These are phyloP conservation scores for Aspergillus latus DNA, from an alignment of 2,329 filamentous ascomycete species.

Conservation along the genomic window DNA sequence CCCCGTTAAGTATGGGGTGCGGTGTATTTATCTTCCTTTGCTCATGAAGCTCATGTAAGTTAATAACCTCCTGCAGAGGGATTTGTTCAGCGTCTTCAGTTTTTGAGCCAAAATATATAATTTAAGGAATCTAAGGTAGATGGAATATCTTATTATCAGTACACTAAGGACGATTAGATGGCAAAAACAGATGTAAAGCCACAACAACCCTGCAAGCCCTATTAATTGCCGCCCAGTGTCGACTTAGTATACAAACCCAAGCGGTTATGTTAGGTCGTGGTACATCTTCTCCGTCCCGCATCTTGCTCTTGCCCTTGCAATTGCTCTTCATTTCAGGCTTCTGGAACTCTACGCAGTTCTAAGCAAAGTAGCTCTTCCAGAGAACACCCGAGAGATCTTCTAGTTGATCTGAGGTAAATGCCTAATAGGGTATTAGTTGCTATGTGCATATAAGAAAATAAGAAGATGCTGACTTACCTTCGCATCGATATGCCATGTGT, in stretches of 20 bases:
- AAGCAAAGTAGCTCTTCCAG: constrained; percentile 99
- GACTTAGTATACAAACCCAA: constrained; percentile 4
- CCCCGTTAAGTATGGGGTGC: too few species aligned
- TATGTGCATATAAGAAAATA: neutral
- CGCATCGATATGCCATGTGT: constrained; percentile 97
- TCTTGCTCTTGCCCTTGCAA: neutral
- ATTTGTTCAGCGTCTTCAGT: neutral
- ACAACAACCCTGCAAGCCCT: neutral
- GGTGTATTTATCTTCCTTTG: too few species aligned
- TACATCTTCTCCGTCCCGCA: neutral
- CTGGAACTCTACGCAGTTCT: constrained; percentile 17
- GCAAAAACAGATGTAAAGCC: neutral
- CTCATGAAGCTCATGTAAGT: too few species aligned
- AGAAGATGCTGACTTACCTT: constrained; percentile 65
- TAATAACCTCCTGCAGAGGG: too few species aligned
- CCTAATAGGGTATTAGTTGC: constrained; percentile 45
- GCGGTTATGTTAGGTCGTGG: neutral
- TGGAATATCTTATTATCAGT: neutral
- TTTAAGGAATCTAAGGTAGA: neutral
- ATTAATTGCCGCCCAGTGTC: neutral
- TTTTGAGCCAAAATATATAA: neutral
- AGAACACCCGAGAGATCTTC: constrained; percentile 94
- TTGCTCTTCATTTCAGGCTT: too few species aligned
- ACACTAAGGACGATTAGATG: neutral
- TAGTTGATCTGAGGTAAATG: constrained; percentile 85